Base-by-base conservation (phyloP, 2,329 filamentous ascomycete species). In the Sarocladium brachiariae region DNA sequence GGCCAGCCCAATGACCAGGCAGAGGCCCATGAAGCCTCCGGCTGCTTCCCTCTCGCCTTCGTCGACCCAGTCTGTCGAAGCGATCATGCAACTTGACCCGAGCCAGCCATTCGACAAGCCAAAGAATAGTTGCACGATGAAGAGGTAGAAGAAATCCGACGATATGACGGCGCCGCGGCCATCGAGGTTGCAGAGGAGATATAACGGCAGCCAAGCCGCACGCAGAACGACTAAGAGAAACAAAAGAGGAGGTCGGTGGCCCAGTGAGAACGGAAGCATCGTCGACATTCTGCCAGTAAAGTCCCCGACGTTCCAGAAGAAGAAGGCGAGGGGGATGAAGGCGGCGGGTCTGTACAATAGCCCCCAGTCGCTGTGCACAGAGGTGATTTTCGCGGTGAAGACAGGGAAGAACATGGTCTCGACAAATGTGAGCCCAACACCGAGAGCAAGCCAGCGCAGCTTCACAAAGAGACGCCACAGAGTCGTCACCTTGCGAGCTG, bases 321-420 rank as follows among this genome's bases (percentile, higher is more conserved):
- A 80, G 67, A 97, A 95, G 3, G 80, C 89, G 1, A 96, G 75
- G 0, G 93, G 91, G 52, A 97, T 91, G 65, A 97, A 99, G 14
- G 85, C 83, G 1, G 82, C 75, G 0, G 88, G 81, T 49, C 82
- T 80, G 56, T 95, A 80, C 14, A 95, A 69, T 14, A 76, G 71
- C 11, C 78, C 74, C 7, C 62, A 31, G 35, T 19, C 30, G 14
- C 30, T 18, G 21, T 61, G 59, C 10, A 77, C 70, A 8, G 76
- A 78, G 30, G 69, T 59, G 55, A 72, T 84, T 66, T 85, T 81
- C 52, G 77, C 71, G 0, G 93, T 97, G 68, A 95, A 95, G 54
- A 97, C 88, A 1, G 93, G 93, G 72, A 91, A 97, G 64, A 93
- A 83, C 92, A 99, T 97, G 47, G 91, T 91, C 50, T 92, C 70